phyloP scores from a whole-genome alignment of 805 yeast genomes.

The Wickerhamiella occidentalis region DNA sequence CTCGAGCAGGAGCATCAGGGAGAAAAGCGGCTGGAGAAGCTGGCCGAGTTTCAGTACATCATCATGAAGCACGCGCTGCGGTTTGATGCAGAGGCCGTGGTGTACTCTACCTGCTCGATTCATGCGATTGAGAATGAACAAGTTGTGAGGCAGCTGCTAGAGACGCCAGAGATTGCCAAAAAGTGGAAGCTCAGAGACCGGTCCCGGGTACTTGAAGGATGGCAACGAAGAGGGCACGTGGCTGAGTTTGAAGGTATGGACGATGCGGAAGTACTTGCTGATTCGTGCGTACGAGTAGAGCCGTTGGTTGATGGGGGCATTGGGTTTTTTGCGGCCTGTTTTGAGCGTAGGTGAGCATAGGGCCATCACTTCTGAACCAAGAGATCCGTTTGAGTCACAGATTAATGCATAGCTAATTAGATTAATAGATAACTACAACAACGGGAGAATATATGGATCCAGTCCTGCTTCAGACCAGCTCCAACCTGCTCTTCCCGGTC shows the following conservation, averaged over 20 bases:
- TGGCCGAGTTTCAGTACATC: slow-evolving; percentile 76
- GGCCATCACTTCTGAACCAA: too few species aligned
- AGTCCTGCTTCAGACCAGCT: too few species aligned
- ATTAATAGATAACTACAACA: too few species aligned
- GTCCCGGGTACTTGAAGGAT: slow-evolving; percentile 56
- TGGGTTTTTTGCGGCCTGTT: slow-evolving; percentile 93
- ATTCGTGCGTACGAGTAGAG: slow-evolving; percentile 72
- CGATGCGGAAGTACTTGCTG: slow-evolving; percentile 44
- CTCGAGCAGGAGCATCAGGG: slow-evolving; percentile 22
- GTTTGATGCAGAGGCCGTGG: slow-evolving; percentile 61
- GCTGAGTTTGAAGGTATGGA: slow-evolving; percentile 50
- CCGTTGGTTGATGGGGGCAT: slow-evolving; percentile 96
- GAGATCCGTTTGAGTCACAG: too few species aligned
- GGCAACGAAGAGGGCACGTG: slow-evolving; percentile 77
- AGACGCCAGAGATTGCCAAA: slow-evolving; percentile 48
- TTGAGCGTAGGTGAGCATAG: too few species aligned
- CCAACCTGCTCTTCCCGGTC: too few species aligned
- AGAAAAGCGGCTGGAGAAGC: slow-evolving; percentile 47
- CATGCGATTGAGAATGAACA: slow-evolving; percentile 90
- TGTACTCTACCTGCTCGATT: slow-evolving; percentile 91
- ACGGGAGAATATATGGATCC: too few species aligned
- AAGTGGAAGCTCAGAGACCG: slow-evolving; percentile 58
- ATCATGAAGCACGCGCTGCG: slow-evolving; percentile 78
- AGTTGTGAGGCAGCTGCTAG: slow-evolving; percentile 68
- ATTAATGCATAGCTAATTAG: too few species aligned